Evolutionary conservation across 163 green algal species (phyloP).

Genomic region (Scenedesmus sp.): DNA sequence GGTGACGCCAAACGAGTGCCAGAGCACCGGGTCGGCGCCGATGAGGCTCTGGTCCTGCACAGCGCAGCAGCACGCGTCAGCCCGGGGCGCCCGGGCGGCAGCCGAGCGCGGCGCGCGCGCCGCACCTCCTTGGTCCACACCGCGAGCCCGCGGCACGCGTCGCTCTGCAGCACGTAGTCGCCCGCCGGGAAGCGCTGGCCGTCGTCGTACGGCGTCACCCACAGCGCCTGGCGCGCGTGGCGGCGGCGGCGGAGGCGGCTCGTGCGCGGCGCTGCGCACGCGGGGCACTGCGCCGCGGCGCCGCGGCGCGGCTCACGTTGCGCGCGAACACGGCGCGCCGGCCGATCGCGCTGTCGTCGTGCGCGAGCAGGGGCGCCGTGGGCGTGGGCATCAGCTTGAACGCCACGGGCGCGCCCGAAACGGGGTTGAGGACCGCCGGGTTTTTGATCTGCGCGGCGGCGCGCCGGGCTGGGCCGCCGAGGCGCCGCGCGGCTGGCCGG

Average conservation of each 20-base stretch:
- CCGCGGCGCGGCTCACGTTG: too few relatives aligned
- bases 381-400: constrained; percentile 38
- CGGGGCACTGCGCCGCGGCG: too few relatives aligned
- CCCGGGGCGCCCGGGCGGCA: too few relatives aligned
- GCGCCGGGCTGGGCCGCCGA: too few relatives aligned
- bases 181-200: constrained; percentile 70
- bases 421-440: constrained; percentile 24
- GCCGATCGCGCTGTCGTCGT: constrained; percentile 48
- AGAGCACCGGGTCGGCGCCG: constrained; percentile 65
- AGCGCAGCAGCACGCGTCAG: not conserved
- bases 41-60: not conserved
- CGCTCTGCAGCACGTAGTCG: constrained; percentile 66
- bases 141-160: constrained; percentile 50
- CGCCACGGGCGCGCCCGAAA: constrained; percentile 20
- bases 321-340: constrained; percentile 70
- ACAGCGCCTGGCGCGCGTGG: constrained; percentile 72
- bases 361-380: constrained; percentile 53
- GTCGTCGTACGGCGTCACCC: constrained; percentile 76
- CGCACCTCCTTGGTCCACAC: constrained; percentile 29
- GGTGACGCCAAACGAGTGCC: constrained; percentile 70
- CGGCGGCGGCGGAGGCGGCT: too few relatives aligned
- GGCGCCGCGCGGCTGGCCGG: too few relatives aligned
- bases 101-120: too few relatives aligned
- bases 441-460: too few relatives aligned
- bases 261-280: too few relatives aligned